Percentiles rank a stretch among this genome's conserved stretches.
phyloP scores from a whole-genome alignment of 169 alveolate genomes.

The Eimeria acervulina region DNA sequence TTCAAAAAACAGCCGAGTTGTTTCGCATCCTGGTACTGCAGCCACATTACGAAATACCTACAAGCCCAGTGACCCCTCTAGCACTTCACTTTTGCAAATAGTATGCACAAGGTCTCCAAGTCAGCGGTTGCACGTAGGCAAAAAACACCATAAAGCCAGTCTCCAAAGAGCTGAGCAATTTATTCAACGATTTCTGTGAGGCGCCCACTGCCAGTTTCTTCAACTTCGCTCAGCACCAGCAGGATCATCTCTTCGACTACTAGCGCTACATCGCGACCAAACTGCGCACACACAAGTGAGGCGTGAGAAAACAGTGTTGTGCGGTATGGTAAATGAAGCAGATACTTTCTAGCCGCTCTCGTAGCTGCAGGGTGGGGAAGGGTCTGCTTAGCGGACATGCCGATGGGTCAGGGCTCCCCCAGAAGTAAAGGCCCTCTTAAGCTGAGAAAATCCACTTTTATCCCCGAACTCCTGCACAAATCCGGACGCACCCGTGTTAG shows the following conservation, averaged over 20 bases:
- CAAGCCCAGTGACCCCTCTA: neutral
- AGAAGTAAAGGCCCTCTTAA: neutral
- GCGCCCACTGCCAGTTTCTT: neutral
- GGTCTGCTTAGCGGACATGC: neutral
- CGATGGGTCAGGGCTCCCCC: neutral
- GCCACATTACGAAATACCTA: neutral
- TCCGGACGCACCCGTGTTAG: neutral
- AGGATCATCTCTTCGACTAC: neutral
- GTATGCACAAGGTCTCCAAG: neutral
- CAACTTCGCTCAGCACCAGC: neutral
- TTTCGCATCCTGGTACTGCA: neutral
- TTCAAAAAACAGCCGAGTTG: neutral
- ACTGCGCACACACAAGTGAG: slow-evolving; percentile 14
- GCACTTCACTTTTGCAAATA: neutral
- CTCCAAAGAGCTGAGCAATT: neutral
- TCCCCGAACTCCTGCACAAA: neutral
- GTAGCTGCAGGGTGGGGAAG: neutral
- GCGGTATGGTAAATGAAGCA: neutral
- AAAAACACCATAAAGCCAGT: neutral
- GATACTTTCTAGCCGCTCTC: neutral
- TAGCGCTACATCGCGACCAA: neutral
- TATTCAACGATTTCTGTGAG: neutral
- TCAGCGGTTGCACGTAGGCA: neutral
- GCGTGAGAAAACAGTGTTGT: neutral
- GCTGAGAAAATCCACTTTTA: neutral